Conservation (phyloP, 306 rosid genomes). For the Rosa rugosa region DNA sequence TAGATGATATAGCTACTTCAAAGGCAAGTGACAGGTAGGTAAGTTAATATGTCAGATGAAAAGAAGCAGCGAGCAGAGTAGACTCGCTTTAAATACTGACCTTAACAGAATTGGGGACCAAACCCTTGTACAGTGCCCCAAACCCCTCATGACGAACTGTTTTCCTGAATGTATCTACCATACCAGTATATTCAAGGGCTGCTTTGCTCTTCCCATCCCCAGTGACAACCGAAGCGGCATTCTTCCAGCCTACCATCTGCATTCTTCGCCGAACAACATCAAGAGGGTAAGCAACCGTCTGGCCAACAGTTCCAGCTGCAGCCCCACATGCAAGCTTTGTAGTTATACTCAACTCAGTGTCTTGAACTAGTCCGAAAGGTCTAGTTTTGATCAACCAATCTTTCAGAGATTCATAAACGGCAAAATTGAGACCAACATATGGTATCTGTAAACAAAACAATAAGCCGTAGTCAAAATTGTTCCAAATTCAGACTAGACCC, state of each 20-base stretch:
- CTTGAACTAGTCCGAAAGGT: constrained; percentile 34
- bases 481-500: background rate
- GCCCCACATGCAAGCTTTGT: constrained; percentile 55
- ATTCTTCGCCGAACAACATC: constrained; percentile 54
- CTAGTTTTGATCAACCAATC: constrained; percentile 43
- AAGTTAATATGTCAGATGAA: background rate
- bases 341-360: constrained; percentile 42
- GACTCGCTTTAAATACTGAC: constrained; percentile 27
- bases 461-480: background rate
- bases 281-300: constrained; percentile 56
- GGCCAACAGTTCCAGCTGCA: constrained; percentile 58
- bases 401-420: constrained; percentile 50
- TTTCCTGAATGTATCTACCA: constrained; percentile 53
- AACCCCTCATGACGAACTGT: constrained; percentile 49
- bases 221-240: constrained; percentile 36
- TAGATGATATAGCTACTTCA: background rate
- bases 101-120: constrained; percentile 64
- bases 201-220: constrained; percentile 43
- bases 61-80: background rate
- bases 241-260: constrained; percentile 59
- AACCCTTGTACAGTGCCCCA: constrained; percentile 53
- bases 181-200: constrained; percentile 39
- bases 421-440: constrained; percentile 51
- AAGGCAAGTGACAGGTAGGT: background rate
- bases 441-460: constrained; percentile 38